phyloP scores from a whole-genome alignment of 805 yeast species.

The Starmerella stigmatis region DNA sequence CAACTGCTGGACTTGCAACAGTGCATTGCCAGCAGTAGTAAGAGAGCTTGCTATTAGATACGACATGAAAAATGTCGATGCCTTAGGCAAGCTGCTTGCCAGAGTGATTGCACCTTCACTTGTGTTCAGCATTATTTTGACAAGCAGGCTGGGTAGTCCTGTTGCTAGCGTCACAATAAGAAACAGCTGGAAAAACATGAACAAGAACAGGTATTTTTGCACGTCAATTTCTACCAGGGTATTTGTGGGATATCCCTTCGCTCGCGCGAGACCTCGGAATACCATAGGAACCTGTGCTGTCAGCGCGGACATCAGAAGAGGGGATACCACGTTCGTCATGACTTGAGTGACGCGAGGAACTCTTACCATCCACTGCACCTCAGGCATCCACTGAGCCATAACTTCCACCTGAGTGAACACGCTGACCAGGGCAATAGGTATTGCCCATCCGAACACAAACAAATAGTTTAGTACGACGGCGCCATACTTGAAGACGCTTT shows the following conservation, averaged over 20 bases:
- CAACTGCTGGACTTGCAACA: slow-evolving; percentile 51
- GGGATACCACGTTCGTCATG: slow-evolving; percentile 56
- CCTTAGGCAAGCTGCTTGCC: slow-evolving; percentile 72
- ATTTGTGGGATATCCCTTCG: slow-evolving; percentile 53
- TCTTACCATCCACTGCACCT: slow-evolving; percentile 43
- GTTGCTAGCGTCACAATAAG: slow-evolving; percentile 77
- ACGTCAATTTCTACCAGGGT: slow-evolving; percentile 56
- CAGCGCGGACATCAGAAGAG: slow-evolving; percentile 50
- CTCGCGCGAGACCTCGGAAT: slow-evolving; percentile 44
- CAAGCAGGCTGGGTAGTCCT: slow-evolving; percentile 48
- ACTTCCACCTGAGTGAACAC: slow-evolving; percentile 64
- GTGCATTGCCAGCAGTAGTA: slow-evolving; percentile 60
- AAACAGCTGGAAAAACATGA: slow-evolving; percentile 72
- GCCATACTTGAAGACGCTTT: slow-evolving; percentile 32
- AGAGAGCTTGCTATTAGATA: slow-evolving; percentile 66
- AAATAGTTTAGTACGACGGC: slow-evolving; percentile 40
- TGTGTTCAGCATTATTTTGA: slow-evolving; percentile 21
- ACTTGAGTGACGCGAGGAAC: slow-evolving; percentile 48
- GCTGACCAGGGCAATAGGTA: slow-evolving; percentile 76
- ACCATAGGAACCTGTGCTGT: slow-evolving; percentile 52
- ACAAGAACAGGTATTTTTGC: slow-evolving; percentile 68
- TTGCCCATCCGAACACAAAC: slow-evolving; percentile 58
- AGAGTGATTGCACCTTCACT: slow-evolving; percentile 40
- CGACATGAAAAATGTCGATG: slow-evolving; percentile 76
- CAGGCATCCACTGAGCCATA: slow-evolving; percentile 51